Percentiles rank a stretch among this genome's conserved stretches.
phyloP scores from a whole-genome alignment of 2,329 filamentous ascomycete species.

The Magnaporthales sp. region DNA sequence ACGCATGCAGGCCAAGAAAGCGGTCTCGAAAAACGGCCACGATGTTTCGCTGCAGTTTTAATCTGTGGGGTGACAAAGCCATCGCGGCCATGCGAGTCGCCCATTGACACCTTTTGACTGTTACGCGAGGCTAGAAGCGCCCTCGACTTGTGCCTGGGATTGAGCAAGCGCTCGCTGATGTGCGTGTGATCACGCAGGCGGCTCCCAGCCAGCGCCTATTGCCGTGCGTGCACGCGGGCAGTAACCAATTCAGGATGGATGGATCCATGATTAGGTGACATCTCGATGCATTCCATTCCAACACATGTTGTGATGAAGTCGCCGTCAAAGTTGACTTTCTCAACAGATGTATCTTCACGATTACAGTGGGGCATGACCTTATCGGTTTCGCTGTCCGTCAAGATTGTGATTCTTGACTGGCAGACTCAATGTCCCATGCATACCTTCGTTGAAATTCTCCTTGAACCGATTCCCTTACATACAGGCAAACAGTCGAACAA shows the following conservation, averaged over 20 bases:
- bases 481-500: background rate
- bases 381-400: background rate
- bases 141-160: background rate
- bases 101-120: background rate
- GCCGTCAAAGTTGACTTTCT: background rate
- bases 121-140: background rate
- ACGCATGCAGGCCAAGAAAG: background rate
- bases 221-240: background rate
- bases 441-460: background rate
- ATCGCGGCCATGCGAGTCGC: background rate
- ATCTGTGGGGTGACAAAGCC: background rate
- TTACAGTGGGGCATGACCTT: too few species aligned
- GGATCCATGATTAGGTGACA: too few species aligned
- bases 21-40: background rate
- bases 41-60: background rate
- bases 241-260: too few species aligned
- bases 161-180: conserved; percentile 10
- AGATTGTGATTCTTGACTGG: background rate
- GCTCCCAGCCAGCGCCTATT: background rate
- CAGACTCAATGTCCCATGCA: background rate
- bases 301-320: background rate
- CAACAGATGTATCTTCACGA: background rate
- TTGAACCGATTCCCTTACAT: background rate
- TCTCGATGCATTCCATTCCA: background rate
- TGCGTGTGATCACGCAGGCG: background rate